Evolutionary conservation across 2,329 filamentous ascomycete genomes (phyloP), one percentile per base, ranked within the genome.

Genomic region (Septoria petroselini): DNA sequence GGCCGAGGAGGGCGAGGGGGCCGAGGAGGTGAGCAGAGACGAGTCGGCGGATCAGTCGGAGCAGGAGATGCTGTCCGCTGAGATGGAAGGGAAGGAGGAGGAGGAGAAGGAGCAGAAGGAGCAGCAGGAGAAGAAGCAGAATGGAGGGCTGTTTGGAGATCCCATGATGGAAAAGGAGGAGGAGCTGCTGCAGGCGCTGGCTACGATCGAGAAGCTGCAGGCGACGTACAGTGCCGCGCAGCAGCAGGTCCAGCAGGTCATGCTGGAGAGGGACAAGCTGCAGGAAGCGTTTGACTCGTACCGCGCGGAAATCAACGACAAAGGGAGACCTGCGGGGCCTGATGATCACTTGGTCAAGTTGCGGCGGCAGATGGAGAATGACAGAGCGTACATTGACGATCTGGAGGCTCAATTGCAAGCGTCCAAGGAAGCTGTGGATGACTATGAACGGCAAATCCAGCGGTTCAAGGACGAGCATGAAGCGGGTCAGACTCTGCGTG

Each of bases 311-410:
- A 67, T 75, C 31, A 71, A 74, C 41, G 67, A 63, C 14, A 68
- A 69, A 41, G 70, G 67, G 9, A 62, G 66, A 12, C 68, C 68
- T 30, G 44, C 50, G 14, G 63, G 63, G 7, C 66, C 68, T 39
- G 70, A 72, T 4, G 73, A 76, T 42, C 68, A 70, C 18, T 59
- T 71, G 33, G 71, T 72, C 54, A 70, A 73, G 55, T 58, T 76
- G 18, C 70, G 71, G 35, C 58, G 62, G 4, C 71, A 75, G 43
- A 58, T 73, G 19, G 65, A 71, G 23, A 71, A 70, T 37, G 74
- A 76, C 51, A 62, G 71, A 39, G 72, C 75, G 23, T 76, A 76
- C 53, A 77, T 77, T 50, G 73, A 73, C 17, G 71, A 75, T 53
- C 64, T 77, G 14, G 75, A 77, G 58, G 64, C 64, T 8, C 73